These are phyloP conservation scores for Fraxinus platypoda DNA, from an alignment of 305 asterid genomes.

Conservation along the genomic window DNA sequence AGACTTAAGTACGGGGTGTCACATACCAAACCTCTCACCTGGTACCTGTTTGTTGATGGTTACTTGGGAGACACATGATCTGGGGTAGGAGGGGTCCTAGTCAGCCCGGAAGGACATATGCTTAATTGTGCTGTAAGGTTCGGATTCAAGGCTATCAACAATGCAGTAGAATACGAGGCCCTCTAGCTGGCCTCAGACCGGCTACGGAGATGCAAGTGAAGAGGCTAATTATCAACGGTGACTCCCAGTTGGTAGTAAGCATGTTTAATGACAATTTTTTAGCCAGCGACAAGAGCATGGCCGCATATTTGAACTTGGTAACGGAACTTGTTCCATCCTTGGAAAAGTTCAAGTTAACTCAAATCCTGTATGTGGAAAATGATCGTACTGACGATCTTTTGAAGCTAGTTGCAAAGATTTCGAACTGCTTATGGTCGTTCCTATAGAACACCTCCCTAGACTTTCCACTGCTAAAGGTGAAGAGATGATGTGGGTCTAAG, in stretches of 20 bases:
- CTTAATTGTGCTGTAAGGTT: neutral
- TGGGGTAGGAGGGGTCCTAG: neutral
- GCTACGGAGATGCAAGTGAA: neutral
- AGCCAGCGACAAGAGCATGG: neutral
- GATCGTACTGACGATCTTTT: too few species aligned
- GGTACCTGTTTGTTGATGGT: too few species aligned
- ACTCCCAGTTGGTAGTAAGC: neutral
- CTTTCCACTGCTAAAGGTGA: too few species aligned
- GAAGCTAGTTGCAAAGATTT: too few species aligned
- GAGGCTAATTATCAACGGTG: neutral
- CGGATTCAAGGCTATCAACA: neutral
- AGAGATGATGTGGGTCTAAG: too few species aligned
- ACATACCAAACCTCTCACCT: too few species aligned
- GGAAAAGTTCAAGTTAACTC: neutral
- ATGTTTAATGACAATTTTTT: too few species aligned
- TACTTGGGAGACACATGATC: neutral
- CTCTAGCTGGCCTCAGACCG: neutral
- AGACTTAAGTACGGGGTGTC: too few species aligned
- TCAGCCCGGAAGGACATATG: neutral
- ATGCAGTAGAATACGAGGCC: neutral
- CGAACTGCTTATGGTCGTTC: too few species aligned
- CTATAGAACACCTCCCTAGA: too few species aligned
- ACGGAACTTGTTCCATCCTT: neutral
- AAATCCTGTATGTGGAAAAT: neutral
- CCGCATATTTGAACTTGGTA: neutral